Base-by-base conservation (phyloP, 1,139 yeast species). In the Waltiozyma sp. region DNA sequence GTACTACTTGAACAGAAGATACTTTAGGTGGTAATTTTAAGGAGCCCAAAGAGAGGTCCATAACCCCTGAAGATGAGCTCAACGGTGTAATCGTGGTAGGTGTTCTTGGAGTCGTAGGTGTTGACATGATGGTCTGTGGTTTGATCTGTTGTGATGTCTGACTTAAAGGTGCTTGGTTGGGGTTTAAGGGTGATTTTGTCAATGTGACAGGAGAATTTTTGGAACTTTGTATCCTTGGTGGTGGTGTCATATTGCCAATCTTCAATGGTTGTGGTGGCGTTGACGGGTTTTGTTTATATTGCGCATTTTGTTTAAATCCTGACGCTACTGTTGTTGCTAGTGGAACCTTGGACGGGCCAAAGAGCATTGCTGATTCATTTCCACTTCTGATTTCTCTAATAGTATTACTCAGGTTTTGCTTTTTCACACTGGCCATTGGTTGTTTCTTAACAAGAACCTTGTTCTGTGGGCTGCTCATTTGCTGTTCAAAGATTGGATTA, bases 401-500 rank as follows among this genome's bases (percentile, higher is more conserved):
- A 1, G 56, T 51, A 19, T 49, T 52, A 40, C 44, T 69, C 34
- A 69, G 40, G 1, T 65, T 58, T 2, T 69, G 69, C n/a, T 63
- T 58, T 49, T 55, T 62, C n/a, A 62, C 56, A 14, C 62, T 49
- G 10, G 58, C 43, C 24, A 60, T 45, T 8, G 58, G 51, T 18
- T 46, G 39, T 31, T 52, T 48, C 42, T 55, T 50, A 37, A 54
- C 43, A n/a, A 52, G 40, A 5, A 51, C 38, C 36, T 15, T 33
- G 19, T 18, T 33, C 41, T 47, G 49, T 7, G 41, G 40, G 8
- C 42, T 40, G 19, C 41, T 37, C 26, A 47, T 37, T 37, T 52
- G 50, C 28, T 44, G 57, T 38, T 48, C 56, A 14, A 56, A 44
- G n/a, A 53, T 41, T 10, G 77, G 66, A 33, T 72, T 70, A 58